phyloP scores from a whole-genome alignment of 257 asterid species.

The Solanum medicagineum region DNA sequence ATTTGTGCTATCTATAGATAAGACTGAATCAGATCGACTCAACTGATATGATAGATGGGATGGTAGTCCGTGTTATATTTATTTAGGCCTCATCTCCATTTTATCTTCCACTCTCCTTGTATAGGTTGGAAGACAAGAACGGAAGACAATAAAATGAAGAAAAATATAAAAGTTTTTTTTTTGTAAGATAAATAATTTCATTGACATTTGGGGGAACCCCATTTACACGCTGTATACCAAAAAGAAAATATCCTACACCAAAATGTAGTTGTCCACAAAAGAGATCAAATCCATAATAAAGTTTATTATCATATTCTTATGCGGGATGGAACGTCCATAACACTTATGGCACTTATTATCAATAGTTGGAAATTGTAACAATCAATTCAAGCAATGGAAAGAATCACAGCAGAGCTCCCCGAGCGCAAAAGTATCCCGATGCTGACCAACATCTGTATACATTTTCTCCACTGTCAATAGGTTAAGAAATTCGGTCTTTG shows the following conservation, averaged over 20 bases:
- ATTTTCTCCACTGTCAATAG: neutral
- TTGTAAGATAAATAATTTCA: neutral
- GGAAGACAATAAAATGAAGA: neutral
- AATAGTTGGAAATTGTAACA: neutral
- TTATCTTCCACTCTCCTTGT: neutral
- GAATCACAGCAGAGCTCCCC: neutral
- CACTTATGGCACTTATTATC: neutral
- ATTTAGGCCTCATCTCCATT: neutral
- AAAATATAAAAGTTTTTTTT: neutral
- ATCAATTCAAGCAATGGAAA: neutral
- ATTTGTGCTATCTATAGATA: neutral
- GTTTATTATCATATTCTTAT: neutral
- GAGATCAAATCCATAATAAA: neutral
- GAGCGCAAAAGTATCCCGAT: neutral
- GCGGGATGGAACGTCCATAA: neutral
- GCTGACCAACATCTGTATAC: neutral
- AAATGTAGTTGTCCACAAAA: neutral
- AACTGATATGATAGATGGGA: neutral
- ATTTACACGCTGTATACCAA: neutral
- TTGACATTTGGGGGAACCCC: neutral
- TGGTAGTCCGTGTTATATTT: neutral
- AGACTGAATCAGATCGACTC: neutral
- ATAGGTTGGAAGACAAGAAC: neutral
- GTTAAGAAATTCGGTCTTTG: neutral
- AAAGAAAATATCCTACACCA: neutral